phyloP scores from a whole-genome alignment of 2,329 filamentous ascomycete species.

The Amesomyces nigricolor region DNA sequence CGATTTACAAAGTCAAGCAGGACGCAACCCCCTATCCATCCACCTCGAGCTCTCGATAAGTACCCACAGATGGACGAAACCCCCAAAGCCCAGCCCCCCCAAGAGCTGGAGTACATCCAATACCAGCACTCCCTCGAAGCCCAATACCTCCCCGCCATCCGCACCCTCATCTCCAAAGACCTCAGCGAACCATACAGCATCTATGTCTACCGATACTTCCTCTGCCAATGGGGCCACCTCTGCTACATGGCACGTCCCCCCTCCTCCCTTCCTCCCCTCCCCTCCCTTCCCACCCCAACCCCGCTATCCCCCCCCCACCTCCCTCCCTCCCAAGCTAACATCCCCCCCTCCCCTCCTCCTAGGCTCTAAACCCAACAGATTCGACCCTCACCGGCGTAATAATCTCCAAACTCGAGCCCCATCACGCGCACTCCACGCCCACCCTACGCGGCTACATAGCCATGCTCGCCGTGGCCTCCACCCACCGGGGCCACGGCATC shows the following conservation, averaged over 20 bases:
- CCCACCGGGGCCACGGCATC: constrained; percentile 77
- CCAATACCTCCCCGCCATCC: constrained; percentile 74
- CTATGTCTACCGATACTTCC: constrained; percentile 96
- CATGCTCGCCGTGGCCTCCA: constrained; percentile 87
- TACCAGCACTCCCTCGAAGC: constrained; percentile 57
- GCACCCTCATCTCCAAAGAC: constrained; percentile 89
- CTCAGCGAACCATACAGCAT: constrained; percentile 98
- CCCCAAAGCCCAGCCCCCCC: constrained; percentile 34
- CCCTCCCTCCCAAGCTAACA: neutral
- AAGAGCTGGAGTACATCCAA: constrained; percentile 53
- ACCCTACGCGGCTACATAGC: constrained; percentile 89
- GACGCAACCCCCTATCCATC: no score
- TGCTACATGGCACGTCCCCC: constrained; percentile 71
- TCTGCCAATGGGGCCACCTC: constrained; percentile 96
- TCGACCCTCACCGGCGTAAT: constrained; percentile 76
- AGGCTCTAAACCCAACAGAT: constrained; percentile 53
- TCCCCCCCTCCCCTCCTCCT: neutral
- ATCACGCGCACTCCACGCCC: constrained; percentile 70
- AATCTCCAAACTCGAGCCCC: constrained; percentile 88
- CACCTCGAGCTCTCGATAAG: neutral
- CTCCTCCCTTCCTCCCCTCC: neutral
- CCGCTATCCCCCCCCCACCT: no score
- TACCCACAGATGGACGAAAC: constrained; percentile 31
- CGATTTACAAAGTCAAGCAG: no score
- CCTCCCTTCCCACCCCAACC: constrained; percentile 13